Evolutionary conservation across 2,329 filamentous ascomycete genomes (phyloP).

Genomic region (Diaporthe sp.): DNA sequence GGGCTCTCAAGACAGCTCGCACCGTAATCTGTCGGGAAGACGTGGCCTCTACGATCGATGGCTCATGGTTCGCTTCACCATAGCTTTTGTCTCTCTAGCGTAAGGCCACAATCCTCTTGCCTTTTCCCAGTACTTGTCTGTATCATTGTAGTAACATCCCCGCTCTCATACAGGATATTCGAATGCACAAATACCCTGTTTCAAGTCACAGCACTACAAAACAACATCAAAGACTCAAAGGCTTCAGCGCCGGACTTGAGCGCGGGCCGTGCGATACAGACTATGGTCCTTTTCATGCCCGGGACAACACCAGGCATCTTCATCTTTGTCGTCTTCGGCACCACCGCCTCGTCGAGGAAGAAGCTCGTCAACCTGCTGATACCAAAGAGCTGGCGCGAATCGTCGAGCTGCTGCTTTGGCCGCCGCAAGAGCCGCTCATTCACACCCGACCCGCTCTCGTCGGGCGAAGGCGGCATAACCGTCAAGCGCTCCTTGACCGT

Average conservation of each 20-base stretch:
- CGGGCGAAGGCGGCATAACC: constrained; percentile 26
- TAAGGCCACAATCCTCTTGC: constrained; percentile 24
- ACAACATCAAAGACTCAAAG: constrained; percentile 40
- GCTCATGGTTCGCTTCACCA: constrained; percentile 48
- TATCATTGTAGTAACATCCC: background rate
- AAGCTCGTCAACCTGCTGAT: constrained; percentile 42
- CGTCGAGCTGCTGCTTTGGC: background rate
- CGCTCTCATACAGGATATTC: constrained; percentile 41
- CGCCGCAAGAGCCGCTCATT: background rate
- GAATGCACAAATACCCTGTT: constrained; percentile 48
- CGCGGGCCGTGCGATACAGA: constrained; percentile 38
- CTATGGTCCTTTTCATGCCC: constrained; percentile 44
- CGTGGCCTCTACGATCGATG: constrained; percentile 47
- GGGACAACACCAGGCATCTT: constrained; percentile 45
- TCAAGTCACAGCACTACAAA: constrained; percentile 44
- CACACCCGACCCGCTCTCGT: background rate
- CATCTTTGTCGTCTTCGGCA: constrained; percentile 45
- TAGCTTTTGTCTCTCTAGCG: constrained; percentile 45
- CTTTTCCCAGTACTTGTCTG: no score
- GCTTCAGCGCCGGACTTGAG: constrained; percentile 41
- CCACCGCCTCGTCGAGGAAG: constrained; percentile 43
- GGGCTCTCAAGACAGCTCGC: constrained; percentile 18
- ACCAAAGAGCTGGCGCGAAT: constrained; percentile 34
- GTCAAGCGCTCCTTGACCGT: constrained; percentile 39
- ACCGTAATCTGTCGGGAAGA: background rate